Base-by-base conservation (phyloP, 352 stramenopile species). In the Pythium angustatum region DNA sequence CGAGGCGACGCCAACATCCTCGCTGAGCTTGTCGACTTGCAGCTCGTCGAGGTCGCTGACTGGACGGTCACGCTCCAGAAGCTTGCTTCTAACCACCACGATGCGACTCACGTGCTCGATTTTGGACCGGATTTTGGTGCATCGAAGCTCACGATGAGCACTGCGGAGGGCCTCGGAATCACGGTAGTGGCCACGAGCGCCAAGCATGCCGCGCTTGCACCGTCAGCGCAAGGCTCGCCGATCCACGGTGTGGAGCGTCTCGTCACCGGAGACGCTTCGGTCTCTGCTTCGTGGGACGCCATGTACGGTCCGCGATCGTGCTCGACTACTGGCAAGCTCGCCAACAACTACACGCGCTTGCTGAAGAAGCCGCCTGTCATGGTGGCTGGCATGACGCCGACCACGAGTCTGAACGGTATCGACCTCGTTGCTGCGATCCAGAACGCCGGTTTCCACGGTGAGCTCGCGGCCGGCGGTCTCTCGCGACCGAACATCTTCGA, bases 321-420 rank as follows among this genome's bases (percentile, higher is more conserved):
- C 50, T 17, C 48, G 7, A 64, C 24, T 34, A 73, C 59, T 15
- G 83, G 83, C 38, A 77, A 88, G 51, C 66, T 90, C 24, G 59
- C 69, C 45, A 95, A 93, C 66, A 79, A 76, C 55, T 95, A 82
- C 72, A 96, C 87, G 30, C 69, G 70, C 30, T 70, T 76, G 53
- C 65, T 96, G 7, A 92, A 91, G 57, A 88, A 85, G 54, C 77
- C 84, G 22, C 87, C 88, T 33, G 79, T 96, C 10, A 83, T 95
- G 66, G 81, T 95, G 5, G 85, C 73, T 10, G 87, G 88, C 21
- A 96, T 96, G 88, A 94, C 80, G 10, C 87, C 88, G 2, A 96
- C 85, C 5, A 96, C 87, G 31, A 94, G 85, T 73, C 68, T 91
- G 12, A 60, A 87, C 15, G 87, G 87, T 21, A 76, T 95, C 24